Evolutionary conservation across 495 filamentous ascomycete species (phyloP).

Genomic region (Talaromyces adpressus): DNA sequence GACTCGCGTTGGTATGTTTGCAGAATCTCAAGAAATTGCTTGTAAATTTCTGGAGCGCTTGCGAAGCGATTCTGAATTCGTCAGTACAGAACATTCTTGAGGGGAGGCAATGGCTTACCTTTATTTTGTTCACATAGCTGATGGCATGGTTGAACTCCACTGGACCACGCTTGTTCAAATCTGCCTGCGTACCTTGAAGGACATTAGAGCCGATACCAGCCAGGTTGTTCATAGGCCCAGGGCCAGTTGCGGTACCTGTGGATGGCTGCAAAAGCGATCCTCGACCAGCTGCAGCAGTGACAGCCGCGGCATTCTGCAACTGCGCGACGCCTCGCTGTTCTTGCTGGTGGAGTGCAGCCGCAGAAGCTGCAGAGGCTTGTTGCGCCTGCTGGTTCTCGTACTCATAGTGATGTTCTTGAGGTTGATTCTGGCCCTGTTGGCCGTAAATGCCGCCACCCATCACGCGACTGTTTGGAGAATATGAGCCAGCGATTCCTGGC

Average conservation of each 20-base stretch:
- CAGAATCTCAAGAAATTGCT: slow-evolving; percentile 96
- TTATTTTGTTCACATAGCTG: slow-evolving; percentile 99
- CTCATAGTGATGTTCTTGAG: slow-evolving; percentile 36
- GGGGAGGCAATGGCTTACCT: slow-evolving; percentile 47
- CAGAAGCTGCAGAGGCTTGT: slow-evolving; percentile 38
- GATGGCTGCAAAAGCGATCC: slow-evolving; percentile 35
- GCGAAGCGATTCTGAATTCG: slow-evolving; percentile 79
- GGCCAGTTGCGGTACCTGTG: slow-evolving; percentile 35
- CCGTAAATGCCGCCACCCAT: slow-evolving; percentile 32
- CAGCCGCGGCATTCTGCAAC: slow-evolving; percentile 64
- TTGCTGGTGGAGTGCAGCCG: slow-evolving; percentile 59
- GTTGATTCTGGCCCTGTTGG: slow-evolving; percentile 32
- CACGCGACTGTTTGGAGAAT: slow-evolving; percentile 38
- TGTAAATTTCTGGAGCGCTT: slow-evolving; percentile 94
- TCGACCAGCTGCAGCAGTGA: slow-evolving; percentile 40
- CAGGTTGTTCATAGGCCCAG: slow-evolving; percentile 38
- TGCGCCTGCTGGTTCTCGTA: slow-evolving; percentile 42
- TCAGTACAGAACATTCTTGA: background rate
- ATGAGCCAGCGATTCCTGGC: slow-evolving; percentile 27
- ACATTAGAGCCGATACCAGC: slow-evolving; percentile 38
- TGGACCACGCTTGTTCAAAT: slow-evolving; percentile 78
- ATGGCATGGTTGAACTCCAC: slow-evolving; percentile 99
- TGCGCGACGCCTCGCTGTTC: slow-evolving; percentile 79
- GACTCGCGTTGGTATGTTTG: slow-evolving; percentile 98
- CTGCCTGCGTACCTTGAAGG: slow-evolving; percentile 48